These are phyloP conservation scores for Suhomyces vadensis DNA, from an alignment of 805 yeast species.

Conservation along the genomic window DNA sequence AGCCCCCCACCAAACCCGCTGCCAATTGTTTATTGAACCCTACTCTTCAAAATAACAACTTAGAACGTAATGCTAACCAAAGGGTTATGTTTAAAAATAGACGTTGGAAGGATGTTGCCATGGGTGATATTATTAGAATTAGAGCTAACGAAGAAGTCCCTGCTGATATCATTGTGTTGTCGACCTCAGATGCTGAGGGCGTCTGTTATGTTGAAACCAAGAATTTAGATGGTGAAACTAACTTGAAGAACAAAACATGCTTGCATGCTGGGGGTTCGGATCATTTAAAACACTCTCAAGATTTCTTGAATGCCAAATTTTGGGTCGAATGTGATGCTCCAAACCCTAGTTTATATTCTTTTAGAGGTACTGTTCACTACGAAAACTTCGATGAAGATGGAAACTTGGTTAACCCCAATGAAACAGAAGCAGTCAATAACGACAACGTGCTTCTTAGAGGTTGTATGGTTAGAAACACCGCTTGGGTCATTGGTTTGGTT, in stretches of 20 bases:
- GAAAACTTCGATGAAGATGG: conserved; percentile 37
- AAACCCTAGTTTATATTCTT: conserved; percentile 61
- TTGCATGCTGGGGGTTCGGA: conserved; percentile 51
- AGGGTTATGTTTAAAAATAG: conserved; percentile 19
- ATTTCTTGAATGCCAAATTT: conserved; percentile 57
- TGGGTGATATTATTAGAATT: conserved; percentile 72
- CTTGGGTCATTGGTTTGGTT: conserved; percentile 80
- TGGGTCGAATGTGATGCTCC: conserved; percentile 74
- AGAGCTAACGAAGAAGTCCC: conserved; percentile 79
- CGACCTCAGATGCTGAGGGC: conserved; percentile 69
- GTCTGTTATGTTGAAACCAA: conserved; percentile 78
- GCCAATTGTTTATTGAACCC: conserved; percentile 26
- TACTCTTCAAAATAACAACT: conserved; percentile 12
- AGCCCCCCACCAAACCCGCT: conserved; percentile 10
- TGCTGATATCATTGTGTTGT: conserved; percentile 64
- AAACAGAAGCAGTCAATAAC: conserved; percentile 65
- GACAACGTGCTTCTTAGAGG: conserved; percentile 75
- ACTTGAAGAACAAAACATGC: conserved; percentile 51
- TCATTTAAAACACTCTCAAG: conserved; percentile 53
- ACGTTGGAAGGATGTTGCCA: conserved; percentile 67
- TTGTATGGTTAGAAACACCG: conserved; percentile 74
- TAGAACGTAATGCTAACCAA: not conserved
- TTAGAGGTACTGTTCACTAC: conserved; percentile 66
- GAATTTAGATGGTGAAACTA: conserved; percentile 67
- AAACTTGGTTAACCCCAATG: conserved; percentile 34